Conservation (phyloP, 768 basidiomycete species). For the Auriscalpium orientale region DNA sequence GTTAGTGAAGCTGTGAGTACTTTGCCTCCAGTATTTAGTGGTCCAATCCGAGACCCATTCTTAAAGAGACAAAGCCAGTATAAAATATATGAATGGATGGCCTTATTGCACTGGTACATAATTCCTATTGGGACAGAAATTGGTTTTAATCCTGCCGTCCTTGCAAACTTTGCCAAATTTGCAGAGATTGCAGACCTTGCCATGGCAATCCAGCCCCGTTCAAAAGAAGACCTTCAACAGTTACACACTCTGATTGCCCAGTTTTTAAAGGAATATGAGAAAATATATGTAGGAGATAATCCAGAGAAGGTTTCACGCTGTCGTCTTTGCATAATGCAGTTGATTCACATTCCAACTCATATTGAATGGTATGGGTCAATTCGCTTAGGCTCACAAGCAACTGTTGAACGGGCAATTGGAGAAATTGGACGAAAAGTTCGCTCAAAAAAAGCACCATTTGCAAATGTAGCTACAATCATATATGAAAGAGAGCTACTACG, state of each 20-base stretch:
- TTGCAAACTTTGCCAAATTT: not conserved
- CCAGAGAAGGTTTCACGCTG: not conserved
- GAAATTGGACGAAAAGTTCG: not conserved
- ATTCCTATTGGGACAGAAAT: not conserved
- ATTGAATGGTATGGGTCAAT: constrained; percentile 30
- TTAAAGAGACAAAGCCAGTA: not conserved
- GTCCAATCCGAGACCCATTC: not conserved
- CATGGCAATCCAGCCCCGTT: not conserved
- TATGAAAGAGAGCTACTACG: not conserved
- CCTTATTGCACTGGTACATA: not conserved
- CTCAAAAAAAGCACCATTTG: not conserved
- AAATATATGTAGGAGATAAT: not conserved
- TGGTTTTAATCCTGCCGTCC: constrained; percentile 10
- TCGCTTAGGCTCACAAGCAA: constrained; percentile 15
- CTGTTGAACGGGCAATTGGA: not conserved
- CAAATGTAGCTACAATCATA: not conserved
- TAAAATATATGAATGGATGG: not conserved
- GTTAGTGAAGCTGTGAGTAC: not conserved
- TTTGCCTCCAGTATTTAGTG: not conserved
- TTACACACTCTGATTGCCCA: not conserved
- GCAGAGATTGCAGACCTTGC: not conserved
- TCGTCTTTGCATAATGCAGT: not conserved
- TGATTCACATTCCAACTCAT: constrained; percentile 5
- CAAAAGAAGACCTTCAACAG: not conserved
- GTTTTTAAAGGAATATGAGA: not conserved